Evolutionary conservation across 2,329 filamentous ascomycete species (phyloP).

Genomic region (Fusarium protoensiforme): DNA sequence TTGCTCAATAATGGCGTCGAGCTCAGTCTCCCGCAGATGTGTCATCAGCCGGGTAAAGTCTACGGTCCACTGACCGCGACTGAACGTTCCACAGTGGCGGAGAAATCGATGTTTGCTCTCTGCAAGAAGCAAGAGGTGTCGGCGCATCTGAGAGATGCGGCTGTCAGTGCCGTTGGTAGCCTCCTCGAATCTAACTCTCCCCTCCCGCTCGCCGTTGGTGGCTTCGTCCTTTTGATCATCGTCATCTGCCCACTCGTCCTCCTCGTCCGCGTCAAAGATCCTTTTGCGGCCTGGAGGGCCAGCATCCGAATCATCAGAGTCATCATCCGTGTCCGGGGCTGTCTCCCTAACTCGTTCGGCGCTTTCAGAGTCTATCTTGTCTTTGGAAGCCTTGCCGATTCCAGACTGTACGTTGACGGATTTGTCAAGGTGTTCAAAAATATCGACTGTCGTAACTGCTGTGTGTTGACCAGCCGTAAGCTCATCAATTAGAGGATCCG

Average conservation of each 20-base stretch:
- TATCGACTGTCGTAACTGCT: constrained; percentile 63
- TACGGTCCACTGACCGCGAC: constrained; percentile 82
- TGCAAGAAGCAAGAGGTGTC: constrained; percentile 78
- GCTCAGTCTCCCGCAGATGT: constrained; percentile 77
- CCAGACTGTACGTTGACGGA: constrained; percentile 65
- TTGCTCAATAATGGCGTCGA: constrained; percentile 84
- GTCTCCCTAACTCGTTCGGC: constrained; percentile 61
- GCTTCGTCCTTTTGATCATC: constrained; percentile 42
- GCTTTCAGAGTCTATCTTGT: constrained; percentile 58
- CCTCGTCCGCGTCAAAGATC: constrained; percentile 41
- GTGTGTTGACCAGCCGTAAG: constrained; percentile 45
- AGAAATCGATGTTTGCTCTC: constrained; percentile 77
- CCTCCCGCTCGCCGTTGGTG: constrained; percentile 50
- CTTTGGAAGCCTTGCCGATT: constrained; percentile 65
- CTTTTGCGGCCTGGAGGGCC: constrained; percentile 34
- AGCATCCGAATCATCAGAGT: constrained; percentile 51
- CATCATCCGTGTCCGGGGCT: constrained; percentile 47
- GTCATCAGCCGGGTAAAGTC: constrained; percentile 81
- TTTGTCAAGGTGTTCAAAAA: constrained; percentile 65
- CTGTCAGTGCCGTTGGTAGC: constrained; percentile 53
- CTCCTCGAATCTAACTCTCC: constrained; percentile 65
- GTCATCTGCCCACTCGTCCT: constrained; percentile 47
- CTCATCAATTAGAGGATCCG: constrained; percentile 58
- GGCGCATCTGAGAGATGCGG: constrained; percentile 70
- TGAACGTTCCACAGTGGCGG: constrained; percentile 71